Evolutionary conservation across 2,329 filamentous ascomycete species (phyloP), one percentile per base, ranked within the genome.

Genomic region (Trichoderma polysporum): DNA sequence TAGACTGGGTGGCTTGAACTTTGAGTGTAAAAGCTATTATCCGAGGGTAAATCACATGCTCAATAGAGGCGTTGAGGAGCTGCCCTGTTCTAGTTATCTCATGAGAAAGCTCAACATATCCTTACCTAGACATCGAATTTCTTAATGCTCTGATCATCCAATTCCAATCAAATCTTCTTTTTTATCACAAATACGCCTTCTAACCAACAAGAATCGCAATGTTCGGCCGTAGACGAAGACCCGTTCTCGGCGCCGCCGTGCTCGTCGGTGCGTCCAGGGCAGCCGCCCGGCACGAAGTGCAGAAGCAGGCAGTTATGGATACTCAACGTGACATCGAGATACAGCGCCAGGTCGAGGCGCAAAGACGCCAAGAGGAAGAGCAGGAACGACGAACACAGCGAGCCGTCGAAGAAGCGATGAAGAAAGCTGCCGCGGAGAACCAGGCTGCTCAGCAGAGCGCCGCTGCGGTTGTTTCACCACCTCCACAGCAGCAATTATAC

Each of bases 231-330:
- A 25, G 56, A 29, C 25, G 56, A 12, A 58, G 56, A 58, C 56
- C 56, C n/a, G n/a, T 58, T 29, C 56, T 58, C 37, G 56, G 56
- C n/a, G 56, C 56, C 12, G 56, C 56, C 37, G 37, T 58, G n/a
- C 37, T 58, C 10, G 56, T 58, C 27, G 56, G 56, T 15, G 56
- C 56, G 9, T 58, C 56, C 10, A 58, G 56, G 17, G 17, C 27
- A 19, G 56, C 56, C 25, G 56, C 56, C 27, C n/a, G 39, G 27
- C 56, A 19, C 12, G 56, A 45, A 45, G 56, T 58, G 19, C 37
- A 58, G 39, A 22, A 37, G 12, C 56, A 58, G 25, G 10, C 25
- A 7, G n/a, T 58, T n/a, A 6, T 33, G 25, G 39, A 41, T 2
- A 22, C 37, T 15, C 56, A 58, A 25, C 56, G 56, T 6, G 56